Evolutionary conservation across 2,329 filamentous ascomycete species (phyloP).

Genomic region (Pseudocercospora vitis): DNA sequence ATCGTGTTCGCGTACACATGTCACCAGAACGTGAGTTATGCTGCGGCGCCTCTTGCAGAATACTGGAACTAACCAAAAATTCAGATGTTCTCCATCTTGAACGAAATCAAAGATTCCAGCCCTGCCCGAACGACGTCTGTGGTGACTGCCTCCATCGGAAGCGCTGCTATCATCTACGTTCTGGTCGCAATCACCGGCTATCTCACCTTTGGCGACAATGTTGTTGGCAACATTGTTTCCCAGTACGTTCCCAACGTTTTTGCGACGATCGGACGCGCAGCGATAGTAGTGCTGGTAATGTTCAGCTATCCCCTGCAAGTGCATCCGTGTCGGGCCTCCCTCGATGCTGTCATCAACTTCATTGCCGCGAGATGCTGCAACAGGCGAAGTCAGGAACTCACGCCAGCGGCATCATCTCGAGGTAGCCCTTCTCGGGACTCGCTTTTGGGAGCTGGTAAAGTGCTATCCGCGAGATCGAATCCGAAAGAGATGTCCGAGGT

Average conservation of each 20-base stretch:
- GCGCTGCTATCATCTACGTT: slow-evolving; percentile 82
- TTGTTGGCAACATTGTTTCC: slow-evolving; percentile 88
- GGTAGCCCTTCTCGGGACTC: slow-evolving; percentile 34
- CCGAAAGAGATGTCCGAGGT: slow-evolving; percentile 72
- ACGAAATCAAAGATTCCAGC: slow-evolving; percentile 85
- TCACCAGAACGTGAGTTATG: slow-evolving; percentile 78
- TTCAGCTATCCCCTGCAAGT: slow-evolving; percentile 96
- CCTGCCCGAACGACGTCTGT: slow-evolving; percentile 76
- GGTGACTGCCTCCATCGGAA: slow-evolving; percentile 79
- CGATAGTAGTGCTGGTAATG: slow-evolving; percentile 92
- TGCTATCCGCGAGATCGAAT: slow-evolving; percentile 27
- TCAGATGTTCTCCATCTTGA: slow-evolving; percentile 97
- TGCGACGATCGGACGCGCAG: slow-evolving; percentile 89
- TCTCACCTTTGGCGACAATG: slow-evolving; percentile 86
- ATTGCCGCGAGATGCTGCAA: slow-evolving; percentile 70
- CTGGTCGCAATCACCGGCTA: slow-evolving; percentile 94
- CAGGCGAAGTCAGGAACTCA: slow-evolving; percentile 28
- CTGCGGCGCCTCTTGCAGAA: neutral
- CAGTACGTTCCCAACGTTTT: slow-evolving; percentile 81
- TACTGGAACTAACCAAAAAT: slow-evolving; percentile 22
- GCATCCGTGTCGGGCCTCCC: slow-evolving; percentile 90
- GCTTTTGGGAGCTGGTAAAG: slow-evolving; percentile 30
- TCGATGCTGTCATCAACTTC: slow-evolving; percentile 92
- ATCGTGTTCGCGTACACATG: slow-evolving; percentile 99
- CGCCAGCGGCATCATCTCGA: slow-evolving; percentile 28